These are phyloP conservation scores for Pichia exigua DNA, from an alignment of 805 yeast species.

Conservation along the genomic window DNA sequence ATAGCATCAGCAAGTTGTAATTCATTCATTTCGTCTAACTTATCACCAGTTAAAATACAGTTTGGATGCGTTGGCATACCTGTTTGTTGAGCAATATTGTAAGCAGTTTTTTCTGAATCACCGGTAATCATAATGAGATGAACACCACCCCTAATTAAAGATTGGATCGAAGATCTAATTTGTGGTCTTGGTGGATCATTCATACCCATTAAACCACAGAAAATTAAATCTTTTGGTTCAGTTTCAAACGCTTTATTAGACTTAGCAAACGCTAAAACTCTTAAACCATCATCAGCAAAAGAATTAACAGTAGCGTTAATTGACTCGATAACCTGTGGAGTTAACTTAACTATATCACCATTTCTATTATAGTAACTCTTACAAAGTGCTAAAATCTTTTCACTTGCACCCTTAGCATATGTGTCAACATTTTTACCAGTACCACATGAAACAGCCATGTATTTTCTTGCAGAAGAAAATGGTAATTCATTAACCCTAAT, in stretches of 20 bases:
- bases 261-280: constrained; percentile 77
- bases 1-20: constrained; percentile 69
- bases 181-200: constrained; percentile 95
- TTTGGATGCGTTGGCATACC: constrained; percentile 70
- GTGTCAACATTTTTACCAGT: constrained; percentile 51
- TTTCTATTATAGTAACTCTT: constrained; percentile 48
- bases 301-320: constrained; percentile 51
- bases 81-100: constrained; percentile 76
- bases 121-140: constrained; percentile 98
- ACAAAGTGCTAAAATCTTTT: constrained; percentile 57
- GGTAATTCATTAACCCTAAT: constrained; percentile 69
- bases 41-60: constrained; percentile 80
- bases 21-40: constrained; percentile 65
- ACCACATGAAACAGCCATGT: constrained; percentile 76
- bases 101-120: constrained; percentile 82
- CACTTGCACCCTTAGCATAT: constrained; percentile 87
- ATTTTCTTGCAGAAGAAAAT: constrained; percentile 76
- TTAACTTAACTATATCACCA: constrained; percentile 55
- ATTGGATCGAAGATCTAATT: constrained; percentile 66
- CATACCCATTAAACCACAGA: constrained; percentile 89
- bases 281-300: constrained; percentile 76
- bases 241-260: constrained; percentile 31
- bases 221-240: constrained; percentile 54
- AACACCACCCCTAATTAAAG: constrained; percentile 85
- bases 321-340: constrained; percentile 37